Conservation (phyloP, 371 early-diverging fungal genomes). For the Mucor mucedo region DNA sequence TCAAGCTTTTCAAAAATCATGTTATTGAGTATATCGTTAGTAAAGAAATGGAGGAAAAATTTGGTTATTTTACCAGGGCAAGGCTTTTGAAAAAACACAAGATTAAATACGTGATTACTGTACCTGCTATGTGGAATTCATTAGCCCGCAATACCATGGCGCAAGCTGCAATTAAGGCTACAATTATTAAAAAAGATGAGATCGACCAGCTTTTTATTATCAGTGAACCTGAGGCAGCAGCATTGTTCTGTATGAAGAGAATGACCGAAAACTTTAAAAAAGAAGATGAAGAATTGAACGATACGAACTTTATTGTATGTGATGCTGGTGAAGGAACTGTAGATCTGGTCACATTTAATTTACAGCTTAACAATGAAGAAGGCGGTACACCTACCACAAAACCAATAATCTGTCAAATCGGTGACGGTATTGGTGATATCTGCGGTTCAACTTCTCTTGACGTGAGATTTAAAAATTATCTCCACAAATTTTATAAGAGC, state of each 20-base stretch:
- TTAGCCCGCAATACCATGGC: slow-evolving; percentile 40
- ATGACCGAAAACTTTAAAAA: too few relatives aligned
- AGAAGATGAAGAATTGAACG: too few relatives aligned
- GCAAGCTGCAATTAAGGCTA: slow-evolving; percentile 39
- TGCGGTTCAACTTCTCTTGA: slow-evolving; percentile 58
- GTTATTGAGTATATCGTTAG: neutral
- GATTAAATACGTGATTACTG: neutral
- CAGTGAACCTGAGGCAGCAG: slow-evolving; percentile 51
- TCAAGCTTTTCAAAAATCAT: neutral
- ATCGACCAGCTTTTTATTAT: slow-evolving; percentile 44
- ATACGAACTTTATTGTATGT: slow-evolving; percentile 46
- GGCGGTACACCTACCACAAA: too few relatives aligned
- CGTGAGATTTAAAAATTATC: slow-evolving; percentile 28
- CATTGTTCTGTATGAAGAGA: too few relatives aligned
- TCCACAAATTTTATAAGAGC: neutral
- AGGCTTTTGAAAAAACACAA: neutral
- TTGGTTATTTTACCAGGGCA: neutral
- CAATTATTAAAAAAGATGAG: slow-evolving; percentile 32
- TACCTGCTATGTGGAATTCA: slow-evolving; percentile 47
- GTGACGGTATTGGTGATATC: slow-evolving; percentile 50
- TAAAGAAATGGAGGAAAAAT: neutral
- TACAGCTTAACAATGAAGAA: too few relatives aligned
- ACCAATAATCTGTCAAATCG: too few relatives aligned
- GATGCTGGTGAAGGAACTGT: slow-evolving; percentile 64
- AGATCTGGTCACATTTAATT: slow-evolving; percentile 16